phyloP scores from a whole-genome alignment of 805 yeast species.

The Candida insectorum region DNA sequence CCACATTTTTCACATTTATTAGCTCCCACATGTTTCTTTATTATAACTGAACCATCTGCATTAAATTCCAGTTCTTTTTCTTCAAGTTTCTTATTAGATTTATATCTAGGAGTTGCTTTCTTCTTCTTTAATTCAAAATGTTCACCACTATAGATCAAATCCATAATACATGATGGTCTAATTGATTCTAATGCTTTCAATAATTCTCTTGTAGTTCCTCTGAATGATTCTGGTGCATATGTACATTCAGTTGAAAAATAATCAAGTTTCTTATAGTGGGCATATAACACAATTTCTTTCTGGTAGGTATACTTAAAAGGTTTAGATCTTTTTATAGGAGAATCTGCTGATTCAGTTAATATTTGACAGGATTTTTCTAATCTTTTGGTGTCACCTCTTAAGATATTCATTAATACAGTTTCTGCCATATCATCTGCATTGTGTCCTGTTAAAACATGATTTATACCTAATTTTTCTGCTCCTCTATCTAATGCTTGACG shows the following conservation, averaged over 20 bases:
- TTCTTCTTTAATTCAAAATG: conserved; percentile 63
- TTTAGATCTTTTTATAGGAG: conserved; percentile 90
- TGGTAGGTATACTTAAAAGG: conserved; percentile 96
- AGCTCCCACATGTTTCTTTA: conserved; percentile 51
- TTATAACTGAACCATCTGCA: conserved; percentile 59
- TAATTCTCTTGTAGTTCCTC: conserved; percentile 94
- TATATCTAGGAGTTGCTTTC: conserved; percentile 34
- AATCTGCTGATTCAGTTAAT: conserved; percentile 75
- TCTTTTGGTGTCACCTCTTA: conserved; percentile 95
- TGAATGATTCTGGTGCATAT: conserved; percentile 96
- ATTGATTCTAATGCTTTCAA: conserved; percentile 87
- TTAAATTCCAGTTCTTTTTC: conserved; percentile 49
- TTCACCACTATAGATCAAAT: conserved; percentile 93
- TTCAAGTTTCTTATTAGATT: conserved; percentile 22
- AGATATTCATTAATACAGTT: conserved; percentile 89
- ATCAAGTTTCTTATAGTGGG: conserved; percentile 92
- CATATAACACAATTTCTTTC: conserved; percentile 95
- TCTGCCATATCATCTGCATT: conserved; percentile 99
- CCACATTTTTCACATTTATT: conserved; percentile 87
- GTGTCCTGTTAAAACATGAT: conserved; percentile 96
- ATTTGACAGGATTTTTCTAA: conserved; percentile 85
- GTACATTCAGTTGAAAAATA: conserved; percentile 97
- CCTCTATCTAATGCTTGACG: conserved; percentile 97
- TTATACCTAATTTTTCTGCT: conserved; percentile 77
- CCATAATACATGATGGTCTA: conserved; percentile 90